These are phyloP conservation scores for Backusella westeae DNA, from an alignment of 192 early-diverging fungal species.

Conservation along the genomic window DNA sequence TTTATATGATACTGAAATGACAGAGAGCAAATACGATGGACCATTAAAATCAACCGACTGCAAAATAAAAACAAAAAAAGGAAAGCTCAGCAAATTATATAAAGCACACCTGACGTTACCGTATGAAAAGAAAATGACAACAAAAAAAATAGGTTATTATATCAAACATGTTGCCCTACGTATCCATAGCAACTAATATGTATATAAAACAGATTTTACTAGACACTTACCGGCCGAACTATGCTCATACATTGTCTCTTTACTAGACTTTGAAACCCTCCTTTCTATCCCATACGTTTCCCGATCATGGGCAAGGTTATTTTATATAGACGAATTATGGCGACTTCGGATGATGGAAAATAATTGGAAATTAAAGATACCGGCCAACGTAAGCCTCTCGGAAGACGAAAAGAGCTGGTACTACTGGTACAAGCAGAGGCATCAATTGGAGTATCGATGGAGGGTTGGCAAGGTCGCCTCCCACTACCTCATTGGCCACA, in stretches of 20 bases:
- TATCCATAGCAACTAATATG: neutral
- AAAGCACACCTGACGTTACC: neutral
- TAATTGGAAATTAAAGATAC: slow-evolving; percentile 10
- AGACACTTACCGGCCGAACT: slow-evolving; percentile 11
- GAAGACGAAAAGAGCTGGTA: slow-evolving; percentile 52
- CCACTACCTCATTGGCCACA: slow-evolving; percentile 71
- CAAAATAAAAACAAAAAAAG: neutral
- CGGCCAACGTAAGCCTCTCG: neutral
- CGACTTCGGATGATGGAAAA: slow-evolving; percentile 1
- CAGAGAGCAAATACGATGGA: neutral
- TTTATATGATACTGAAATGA: slow-evolving; percentile 4
- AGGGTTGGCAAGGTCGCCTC: slow-evolving; percentile 37
- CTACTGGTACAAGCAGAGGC: slow-evolving; percentile 68
- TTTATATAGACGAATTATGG: slow-evolving; percentile 12
- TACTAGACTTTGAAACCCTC: slow-evolving; percentile 8
- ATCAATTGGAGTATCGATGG: slow-evolving; percentile 68
- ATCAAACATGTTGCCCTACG: neutral
- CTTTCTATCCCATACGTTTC: slow-evolving; percentile 7
- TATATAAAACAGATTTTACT: slow-evolving; percentile 10
- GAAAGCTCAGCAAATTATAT: neutral
- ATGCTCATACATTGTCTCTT: slow-evolving; percentile 11
- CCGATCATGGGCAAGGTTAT: neutral
- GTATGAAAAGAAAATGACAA: neutral
- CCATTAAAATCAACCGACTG: neutral
- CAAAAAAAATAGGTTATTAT: neutral